Conservation (phyloP, 225 moss, liverwort and hornwort species). For the Polytrichum formosum region DNA sequence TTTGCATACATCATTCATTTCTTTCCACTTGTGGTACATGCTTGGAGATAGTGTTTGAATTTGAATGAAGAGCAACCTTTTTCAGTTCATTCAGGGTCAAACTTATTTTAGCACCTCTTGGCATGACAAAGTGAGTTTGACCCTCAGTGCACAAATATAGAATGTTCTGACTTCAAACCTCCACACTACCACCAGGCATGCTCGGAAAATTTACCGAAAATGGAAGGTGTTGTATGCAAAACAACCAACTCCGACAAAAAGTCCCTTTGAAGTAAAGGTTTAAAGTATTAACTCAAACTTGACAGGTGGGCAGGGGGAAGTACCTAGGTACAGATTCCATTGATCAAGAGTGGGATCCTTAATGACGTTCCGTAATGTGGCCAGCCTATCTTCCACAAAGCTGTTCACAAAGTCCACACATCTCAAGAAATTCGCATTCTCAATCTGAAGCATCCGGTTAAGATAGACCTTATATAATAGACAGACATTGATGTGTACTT, state of each 20-base stretch:
- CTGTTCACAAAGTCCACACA: slow-evolving; percentile 35
- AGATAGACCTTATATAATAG: too few species aligned
- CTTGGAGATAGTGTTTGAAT: too few species aligned
- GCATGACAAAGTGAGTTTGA: too few species aligned
- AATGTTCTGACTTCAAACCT: neutral
- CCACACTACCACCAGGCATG: neutral
- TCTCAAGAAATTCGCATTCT: neutral
- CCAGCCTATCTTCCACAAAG: slow-evolving; percentile 97
- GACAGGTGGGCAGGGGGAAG: neutral
- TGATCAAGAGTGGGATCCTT: slow-evolving; percentile 77
- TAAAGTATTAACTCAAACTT: neutral
- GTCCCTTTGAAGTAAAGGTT: neutral
- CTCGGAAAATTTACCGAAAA: neutral
- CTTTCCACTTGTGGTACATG: too few species aligned
- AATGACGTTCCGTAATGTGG: slow-evolving; percentile 78
- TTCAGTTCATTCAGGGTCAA: too few species aligned
- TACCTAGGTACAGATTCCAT: slow-evolving; percentile 93
- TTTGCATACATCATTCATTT: too few species aligned
- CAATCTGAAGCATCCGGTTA: too few species aligned
- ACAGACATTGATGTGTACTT: too few species aligned
- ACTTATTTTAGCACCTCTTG: too few species aligned
- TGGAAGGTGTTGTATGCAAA: neutral
- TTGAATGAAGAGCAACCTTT: too few species aligned
- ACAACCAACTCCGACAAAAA: neutral
- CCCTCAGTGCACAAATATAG: neutral